Base-by-base conservation (phyloP, 2,329 filamentous ascomycete species). In the Didymella glomerata region DNA sequence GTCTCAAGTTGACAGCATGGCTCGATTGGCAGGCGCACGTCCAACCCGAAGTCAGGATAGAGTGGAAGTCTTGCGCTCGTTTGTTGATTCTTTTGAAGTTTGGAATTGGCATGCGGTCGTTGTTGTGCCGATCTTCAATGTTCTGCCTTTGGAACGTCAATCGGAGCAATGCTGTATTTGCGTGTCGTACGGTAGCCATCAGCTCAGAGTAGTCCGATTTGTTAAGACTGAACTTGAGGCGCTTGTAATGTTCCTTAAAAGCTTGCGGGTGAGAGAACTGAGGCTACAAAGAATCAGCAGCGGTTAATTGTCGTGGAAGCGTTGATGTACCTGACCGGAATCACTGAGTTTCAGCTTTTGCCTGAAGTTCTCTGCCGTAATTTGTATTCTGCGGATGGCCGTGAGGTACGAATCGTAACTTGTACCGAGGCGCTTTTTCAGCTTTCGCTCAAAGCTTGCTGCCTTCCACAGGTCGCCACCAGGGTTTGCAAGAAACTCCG, bases 241-340 rank as follows among this genome's bases (percentile, higher is more conserved):
- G 55, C 30, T 72, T 71, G 54, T 71, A 73, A 20, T 71, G 66
- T 48, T 71, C 65, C 25, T 66, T 70, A 58, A 76, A 72, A 1
- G 65, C 54, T 13, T 58, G 60, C 11, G 60, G 44, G 2, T 71
- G 55, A 1, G 62, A 54, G 30, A 73, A 66, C 57, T 68, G 66
- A 6, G 67, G 63, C 64, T 72, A 28, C n/a, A 14, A 48, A 49
- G 72, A 68, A 1, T 68, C 60, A 57, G 2, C 41, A 7, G 4
- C 24, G 10, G 28, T 7, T 4, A 3, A 7, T 28, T 14, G 11
- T 4, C 4, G 11, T 30, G 30, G 36, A 5, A 5, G 22, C 14
- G 2, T n/a, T 4, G 9, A 38, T 25, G 10, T 36, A 27, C 54
- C 41, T 56, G 22, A 7, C 54, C 47, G 4, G 24, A 13, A 10